Conservation (phyloP, 2,329 filamentous ascomycete genomes). For the Didymella exigua region DNA sequence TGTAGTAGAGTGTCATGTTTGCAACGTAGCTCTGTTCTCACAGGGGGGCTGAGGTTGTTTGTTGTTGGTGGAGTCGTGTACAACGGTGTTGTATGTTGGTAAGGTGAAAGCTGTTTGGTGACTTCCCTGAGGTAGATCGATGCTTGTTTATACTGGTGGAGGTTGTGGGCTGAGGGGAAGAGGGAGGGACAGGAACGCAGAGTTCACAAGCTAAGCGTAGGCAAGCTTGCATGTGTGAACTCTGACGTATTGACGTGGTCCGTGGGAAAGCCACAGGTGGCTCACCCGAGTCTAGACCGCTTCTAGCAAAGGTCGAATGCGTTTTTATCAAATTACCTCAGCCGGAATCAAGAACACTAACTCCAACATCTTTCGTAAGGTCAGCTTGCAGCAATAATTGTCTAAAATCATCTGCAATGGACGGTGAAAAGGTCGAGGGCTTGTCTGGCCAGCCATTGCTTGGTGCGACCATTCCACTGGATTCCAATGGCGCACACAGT, state of each 20-base stretch:
- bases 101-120: neutral
- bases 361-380: conserved; percentile 5
- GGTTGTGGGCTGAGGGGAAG: conserved; percentile 19
- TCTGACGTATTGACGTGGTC: conserved; percentile 1
- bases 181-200: conserved; percentile 26
- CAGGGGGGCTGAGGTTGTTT: conserved; percentile 17
- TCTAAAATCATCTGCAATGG: conserved; percentile 16
- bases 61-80: conserved; percentile 20
- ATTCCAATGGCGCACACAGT: conserved; percentile 26
- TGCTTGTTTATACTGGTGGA: conserved; percentile 13
- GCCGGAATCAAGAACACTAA: neutral
- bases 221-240: conserved; percentile 33
- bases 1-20: conserved; percentile 74
- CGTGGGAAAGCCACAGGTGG: conserved; percentile 17
- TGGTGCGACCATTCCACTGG: conserved; percentile 19
- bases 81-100: conserved; percentile 26
- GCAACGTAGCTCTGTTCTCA: conserved; percentile 41
- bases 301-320: conserved; percentile 17
- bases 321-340: conserved; percentile 14
- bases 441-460: conserved; percentile 17
- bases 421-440: conserved; percentile 19
- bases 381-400: conserved; percentile 11
- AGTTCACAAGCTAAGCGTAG: too few species aligned
- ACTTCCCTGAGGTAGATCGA: conserved; percentile 14
- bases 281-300: conserved; percentile 24